These are phyloP conservation scores for Leishmania braziliensis DNA, from an alignment of 208 protist species.

Conservation along the genomic window DNA sequence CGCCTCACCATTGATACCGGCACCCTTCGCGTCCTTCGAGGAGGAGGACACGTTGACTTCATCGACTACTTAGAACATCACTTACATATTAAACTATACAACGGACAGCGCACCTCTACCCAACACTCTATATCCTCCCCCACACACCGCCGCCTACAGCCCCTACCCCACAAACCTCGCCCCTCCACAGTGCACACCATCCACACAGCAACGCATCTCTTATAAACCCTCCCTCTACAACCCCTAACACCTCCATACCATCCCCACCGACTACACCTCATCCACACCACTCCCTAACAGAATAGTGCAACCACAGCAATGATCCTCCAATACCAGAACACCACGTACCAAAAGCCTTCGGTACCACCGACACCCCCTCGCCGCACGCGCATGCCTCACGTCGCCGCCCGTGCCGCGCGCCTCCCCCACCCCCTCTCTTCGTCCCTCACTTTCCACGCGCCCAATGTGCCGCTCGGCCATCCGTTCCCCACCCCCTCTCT, in stretches of 20 bases:
- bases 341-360: too few relatives aligned
- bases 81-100: conserved; percentile 27
- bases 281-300: too few relatives aligned
- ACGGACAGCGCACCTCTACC: too few relatives aligned
- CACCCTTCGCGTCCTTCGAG: conserved; percentile 46
- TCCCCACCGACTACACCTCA: background rate
- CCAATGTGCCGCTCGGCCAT: background rate
- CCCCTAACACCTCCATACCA: background rate
- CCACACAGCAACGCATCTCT: background rate
- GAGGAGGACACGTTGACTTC: conserved; percentile 73
- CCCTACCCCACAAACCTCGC: background rate
- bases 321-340: too few relatives aligned
- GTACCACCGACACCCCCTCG: too few relatives aligned
- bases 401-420: background rate
- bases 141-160: background rate
- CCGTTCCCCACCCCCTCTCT: background rate
- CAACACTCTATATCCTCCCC: background rate
- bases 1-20: conserved; percentile 74
- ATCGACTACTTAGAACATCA: conserved; percentile 74
- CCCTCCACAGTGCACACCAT: background rate
- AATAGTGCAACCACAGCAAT: too few relatives aligned
- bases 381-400: too few relatives aligned
- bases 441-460: too few relatives aligned
- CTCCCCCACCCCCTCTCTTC: background rate
- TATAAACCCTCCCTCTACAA: background rate